Evolutionary conservation across 2,329 filamentous ascomycete genomes (phyloP).

Genomic region (Sporothrix humicola): DNA sequence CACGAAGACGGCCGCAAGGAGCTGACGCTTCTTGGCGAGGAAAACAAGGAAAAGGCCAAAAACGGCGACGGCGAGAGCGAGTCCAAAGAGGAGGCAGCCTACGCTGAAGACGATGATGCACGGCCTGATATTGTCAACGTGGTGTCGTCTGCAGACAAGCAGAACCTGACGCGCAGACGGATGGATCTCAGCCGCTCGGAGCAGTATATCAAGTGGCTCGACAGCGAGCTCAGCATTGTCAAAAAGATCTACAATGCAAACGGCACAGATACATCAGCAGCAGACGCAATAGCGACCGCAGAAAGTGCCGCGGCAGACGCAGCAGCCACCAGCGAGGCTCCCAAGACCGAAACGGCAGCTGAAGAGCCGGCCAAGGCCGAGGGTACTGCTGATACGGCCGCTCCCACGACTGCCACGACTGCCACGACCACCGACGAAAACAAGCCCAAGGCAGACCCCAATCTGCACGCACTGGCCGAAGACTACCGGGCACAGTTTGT

Average conservation of each 20-base stretch:
- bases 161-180: constrained; percentile 74
- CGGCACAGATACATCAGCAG: constrained; percentile 14
- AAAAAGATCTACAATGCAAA: constrained; percentile 56
- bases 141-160: constrained; percentile 71
- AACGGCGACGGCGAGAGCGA: constrained; percentile 41
- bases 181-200: constrained; percentile 75
- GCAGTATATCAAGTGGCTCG: constrained; percentile 76
- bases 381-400: constrained; percentile 41
- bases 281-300: not conserved
- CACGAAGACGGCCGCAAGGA: constrained; percentile 82
- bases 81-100: constrained; percentile 5
- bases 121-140: constrained; percentile 76
- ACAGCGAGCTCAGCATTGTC: constrained; percentile 62
- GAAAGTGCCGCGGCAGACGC: not conserved
- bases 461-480: constrained; percentile 48
- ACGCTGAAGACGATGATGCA: constrained; percentile 54
- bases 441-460: constrained; percentile 43
- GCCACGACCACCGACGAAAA: not conserved
- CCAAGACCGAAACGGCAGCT: not conserved
- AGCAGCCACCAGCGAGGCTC: constrained; percentile 36
- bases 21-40: constrained; percentile 67
- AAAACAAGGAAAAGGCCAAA: constrained; percentile 40
- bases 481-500: constrained; percentile 80
- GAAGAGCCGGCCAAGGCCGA: constrained; percentile 39
- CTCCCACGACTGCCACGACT: not conserved